Conservation (phyloP, 1,284 basidiomycete genomes). For the Ustilago shanxiensis region DNA sequence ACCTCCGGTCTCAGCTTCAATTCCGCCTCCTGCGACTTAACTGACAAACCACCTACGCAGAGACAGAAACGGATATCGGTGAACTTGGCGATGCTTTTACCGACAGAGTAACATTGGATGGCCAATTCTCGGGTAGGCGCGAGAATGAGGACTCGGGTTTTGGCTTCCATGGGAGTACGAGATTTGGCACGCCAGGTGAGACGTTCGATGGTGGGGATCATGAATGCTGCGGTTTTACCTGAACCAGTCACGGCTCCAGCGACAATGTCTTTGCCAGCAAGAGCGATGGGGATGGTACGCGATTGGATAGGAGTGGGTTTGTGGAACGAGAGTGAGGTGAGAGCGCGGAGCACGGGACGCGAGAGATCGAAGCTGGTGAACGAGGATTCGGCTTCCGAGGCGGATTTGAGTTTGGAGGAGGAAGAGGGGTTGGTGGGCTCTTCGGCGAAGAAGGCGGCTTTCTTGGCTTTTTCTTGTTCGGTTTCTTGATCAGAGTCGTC, state of each 20-base stretch:
- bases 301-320: constrained; percentile 96
- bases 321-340: constrained; percentile 83
- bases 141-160: constrained; percentile 91
- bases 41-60: constrained; percentile 91
- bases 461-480: constrained; percentile 61
- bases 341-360: constrained; percentile 86
- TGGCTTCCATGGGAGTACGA: constrained; percentile 90
- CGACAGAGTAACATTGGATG: constrained; percentile 95
- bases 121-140: constrained; percentile 97
- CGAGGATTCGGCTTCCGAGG: constrained; percentile 68
- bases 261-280: constrained; percentile 95
- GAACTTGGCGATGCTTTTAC: constrained; percentile 88
- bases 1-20: constrained; percentile 95
- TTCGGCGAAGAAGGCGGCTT: constrained; percentile 66
- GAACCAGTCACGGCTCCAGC: constrained; percentile 95
- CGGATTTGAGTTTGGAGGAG: constrained; percentile 12
- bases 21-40: constrained; percentile 97
- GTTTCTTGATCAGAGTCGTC: constrained; percentile 56
- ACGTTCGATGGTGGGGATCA: constrained; percentile 96
- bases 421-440: constrained; percentile 36
- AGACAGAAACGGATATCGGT: constrained; percentile 93
- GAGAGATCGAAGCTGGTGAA: constrained; percentile 90
- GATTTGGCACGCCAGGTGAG: constrained; percentile 86
- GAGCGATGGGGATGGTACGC: constrained; percentile 97
- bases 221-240: constrained; percentile 99